Percentiles rank a stretch among this genome's conserved stretches.
phyloP scores from a whole-genome alignment of 768 basidiomycete genomes.

The Naganishia antarctica region DNA sequence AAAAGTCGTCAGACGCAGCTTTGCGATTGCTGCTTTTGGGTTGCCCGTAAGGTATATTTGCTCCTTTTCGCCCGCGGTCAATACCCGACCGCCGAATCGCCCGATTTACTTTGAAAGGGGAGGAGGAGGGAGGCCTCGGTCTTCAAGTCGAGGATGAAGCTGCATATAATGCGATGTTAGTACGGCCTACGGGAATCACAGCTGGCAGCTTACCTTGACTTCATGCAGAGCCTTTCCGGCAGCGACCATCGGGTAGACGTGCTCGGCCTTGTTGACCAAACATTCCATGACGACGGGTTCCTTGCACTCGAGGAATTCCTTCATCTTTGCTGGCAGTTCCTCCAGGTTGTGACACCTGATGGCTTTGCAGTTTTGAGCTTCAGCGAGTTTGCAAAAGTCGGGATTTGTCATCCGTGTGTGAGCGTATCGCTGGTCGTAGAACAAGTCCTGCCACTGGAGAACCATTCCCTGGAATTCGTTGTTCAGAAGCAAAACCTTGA shows the following conservation, averaged over 20 bases:
- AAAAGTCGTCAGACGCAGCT: not conserved
- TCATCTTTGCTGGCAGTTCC: slow-evolving; percentile 92
- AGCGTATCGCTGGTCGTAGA: slow-evolving; percentile 94
- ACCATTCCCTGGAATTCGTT: slow-evolving; percentile 99
- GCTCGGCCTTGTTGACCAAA: slow-evolving; percentile 65
- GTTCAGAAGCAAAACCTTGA: slow-evolving; percentile 88
- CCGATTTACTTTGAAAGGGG: slow-evolving; percentile 9
- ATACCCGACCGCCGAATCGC: not conserved
- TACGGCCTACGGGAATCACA: not conserved
- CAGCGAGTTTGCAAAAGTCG: slow-evolving; percentile 82
- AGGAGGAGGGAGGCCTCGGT: slow-evolving; percentile 6
- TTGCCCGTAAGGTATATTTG: too few relatives aligned
- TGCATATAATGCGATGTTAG: not conserved
- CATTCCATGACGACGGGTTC: slow-evolving; percentile 90
- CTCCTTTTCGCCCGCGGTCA: not conserved
- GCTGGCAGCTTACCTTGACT: slow-evolving; percentile 59
- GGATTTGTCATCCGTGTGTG: slow-evolving; percentile 95
- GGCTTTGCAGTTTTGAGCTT: slow-evolving; percentile 87
- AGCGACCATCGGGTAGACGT: slow-evolving; percentile 54
- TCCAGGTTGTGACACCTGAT: slow-evolving; percentile 65
- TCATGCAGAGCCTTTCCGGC: slow-evolving; percentile 94
- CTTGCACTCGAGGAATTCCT: slow-evolving; percentile 86
- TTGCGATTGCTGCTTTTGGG: not conserved
- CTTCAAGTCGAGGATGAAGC: slow-evolving; percentile 17
- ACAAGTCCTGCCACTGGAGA: slow-evolving; percentile 97